A percentile compares a stretch with the other conserved stretches of the same genome.
Evolutionary conservation across 768 basidiomycete species (phyloP).

Genomic region (Boletus subcaerulescens): DNA sequence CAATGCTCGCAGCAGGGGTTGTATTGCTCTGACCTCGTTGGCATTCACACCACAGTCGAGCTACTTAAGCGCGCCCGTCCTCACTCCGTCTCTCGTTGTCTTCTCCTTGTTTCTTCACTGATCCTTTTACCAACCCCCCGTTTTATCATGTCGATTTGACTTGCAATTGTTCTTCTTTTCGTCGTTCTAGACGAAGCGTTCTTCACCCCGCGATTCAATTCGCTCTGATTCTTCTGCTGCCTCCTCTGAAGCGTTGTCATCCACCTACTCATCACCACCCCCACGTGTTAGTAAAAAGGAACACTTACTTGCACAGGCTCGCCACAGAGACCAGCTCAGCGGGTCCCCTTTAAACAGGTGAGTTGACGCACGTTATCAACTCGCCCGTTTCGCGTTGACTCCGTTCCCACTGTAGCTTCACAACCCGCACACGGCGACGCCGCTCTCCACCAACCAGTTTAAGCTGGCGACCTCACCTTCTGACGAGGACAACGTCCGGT

Average conservation of each 20-base stretch:
- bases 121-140: background rate
- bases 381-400: background rate
- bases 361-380: conserved; percentile 8
- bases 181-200: conserved; percentile 12
- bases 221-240: conserved; percentile 25
- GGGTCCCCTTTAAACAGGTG: conserved; percentile 83
- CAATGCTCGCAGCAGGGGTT: conserved; percentile 14
- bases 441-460: conserved; percentile 75
- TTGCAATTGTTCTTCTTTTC: background rate
- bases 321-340: conserved; percentile 85
- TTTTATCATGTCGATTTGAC: background rate
- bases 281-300: conserved; percentile 68
- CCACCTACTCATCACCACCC: conserved; percentile 27
- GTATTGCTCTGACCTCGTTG: background rate
- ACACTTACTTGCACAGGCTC: conserved; percentile 79
- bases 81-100: background rate
- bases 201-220: conserved; percentile 15
- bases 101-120: background rate
- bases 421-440: conserved; percentile 77
- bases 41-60: conserved; percentile 1
- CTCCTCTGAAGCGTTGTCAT: conserved; percentile 39
- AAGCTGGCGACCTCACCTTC: conserved; percentile 74
- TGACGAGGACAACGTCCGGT: conserved; percentile 67
- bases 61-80: conserved; percentile 20
- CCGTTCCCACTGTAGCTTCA: conserved; percentile 40